Base-by-base conservation (phyloP, 805 yeast species). In the Ogataea glucozyma region DNA sequence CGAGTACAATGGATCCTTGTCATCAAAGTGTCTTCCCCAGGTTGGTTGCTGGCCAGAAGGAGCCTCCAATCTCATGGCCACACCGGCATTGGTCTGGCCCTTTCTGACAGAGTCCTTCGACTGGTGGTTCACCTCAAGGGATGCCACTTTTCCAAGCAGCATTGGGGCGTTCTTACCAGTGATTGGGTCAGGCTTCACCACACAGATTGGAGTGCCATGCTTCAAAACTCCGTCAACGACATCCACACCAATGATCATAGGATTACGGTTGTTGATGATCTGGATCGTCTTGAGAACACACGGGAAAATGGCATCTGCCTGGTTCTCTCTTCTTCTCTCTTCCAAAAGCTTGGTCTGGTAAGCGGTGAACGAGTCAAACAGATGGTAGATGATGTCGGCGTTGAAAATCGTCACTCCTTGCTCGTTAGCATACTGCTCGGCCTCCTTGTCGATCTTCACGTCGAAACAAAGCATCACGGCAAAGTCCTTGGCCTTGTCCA, bases 401-500 rank as follows among this genome's bases (percentile, higher is more conserved):
- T 85, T 86, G 81, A 93, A 93, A 52, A 93, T 84, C 66, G 81
- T 86, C 62, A 93, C 78, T 49, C 90, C 87, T 60, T 91, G 91
- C 65, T 93, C 97, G 49, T 79, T 85, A 37, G 99, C 99, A 55
- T 90, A 93, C 60, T 88, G 97, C 69, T 93, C 97, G 39, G 99
- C 99, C 67, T 93, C 99, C 67, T 87, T 91, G 67, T 93, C 99
- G 44, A 93, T 74, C 69, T 85, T 88, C 43, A 93, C 99, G 75
- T 93, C 99, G 69, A 93, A 93, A 78, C 98, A 91, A 52, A 93
- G 74, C 99, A 93, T 91, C n/a, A 91, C 85, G 2, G 99, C 99
- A 55, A 66, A 83, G 65, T 91, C 97, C 43, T 90, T 91, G 18
- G 96, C 97, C 67, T 85, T 89, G 51, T 93, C 99, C 64, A 93